Base-by-base conservation (phyloP, 352 stramenopile species). In the Phytophthora citrophthora region DNA sequence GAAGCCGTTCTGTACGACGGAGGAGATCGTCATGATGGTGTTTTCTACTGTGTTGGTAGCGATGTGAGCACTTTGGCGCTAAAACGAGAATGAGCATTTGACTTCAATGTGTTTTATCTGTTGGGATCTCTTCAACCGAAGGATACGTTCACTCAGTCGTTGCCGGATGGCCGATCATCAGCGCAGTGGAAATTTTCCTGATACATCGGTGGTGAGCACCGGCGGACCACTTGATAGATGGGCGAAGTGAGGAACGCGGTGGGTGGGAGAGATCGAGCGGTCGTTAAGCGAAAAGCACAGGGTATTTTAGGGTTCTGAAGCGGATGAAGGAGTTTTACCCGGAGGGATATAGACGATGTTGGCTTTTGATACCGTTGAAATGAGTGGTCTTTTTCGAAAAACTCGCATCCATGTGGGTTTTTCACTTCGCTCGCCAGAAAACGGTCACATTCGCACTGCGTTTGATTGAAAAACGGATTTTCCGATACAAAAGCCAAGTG, bases 391-490 rank as follows among this genome's bases (percentile, higher is more conserved):
- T 51, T 39, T 51, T 41, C 34, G 12, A 9, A 41, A 16, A 16
- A 16, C 15, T 18, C 5, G 13, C 45, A 39, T 51, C 20, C 24
- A 39, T 26, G 40, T 27, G 59, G 59, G n/a, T 34, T 36, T 50
- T 50, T 45, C 15, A 41, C 34, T 4, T 34, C 12, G 16, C 15
- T 53, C 13, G 31, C 16, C 58, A 60, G 47, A 61, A 45, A 65
- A 40, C 29, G 57, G 48, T 39, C 49, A 29, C 7, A 52, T 27
- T 46, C 31, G 18, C 27, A 41, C 44, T 41, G 44, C 29, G 49
- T 57, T 70, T 64, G 61, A 70, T 64, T 70, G 61, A 70, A 70
- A 70, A 70, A 70, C 54, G 61, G 61, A 70, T 70, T 70, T 70
- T 70, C 27, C 40, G 36, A 65, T 70, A 55, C 54, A 65, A 67